These are phyloP conservation scores for Trichoderma cornu-damae DNA, from an alignment of 2,329 filamentous ascomycete species.

Conservation along the genomic window DNA sequence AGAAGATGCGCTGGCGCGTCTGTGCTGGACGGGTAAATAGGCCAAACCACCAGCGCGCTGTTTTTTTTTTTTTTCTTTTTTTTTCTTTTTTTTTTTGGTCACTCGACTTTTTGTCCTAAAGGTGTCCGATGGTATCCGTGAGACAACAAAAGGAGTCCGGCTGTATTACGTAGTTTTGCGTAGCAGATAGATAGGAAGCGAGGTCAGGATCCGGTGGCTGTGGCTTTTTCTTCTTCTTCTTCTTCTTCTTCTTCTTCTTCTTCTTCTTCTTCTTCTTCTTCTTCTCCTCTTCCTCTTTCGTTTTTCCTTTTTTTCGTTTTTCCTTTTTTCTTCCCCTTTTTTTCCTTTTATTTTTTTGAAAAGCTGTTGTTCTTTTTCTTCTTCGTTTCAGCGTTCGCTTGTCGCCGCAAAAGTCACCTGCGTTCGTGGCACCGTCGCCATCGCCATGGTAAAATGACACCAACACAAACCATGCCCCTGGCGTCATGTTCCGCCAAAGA, in stretches of 20 bases:
- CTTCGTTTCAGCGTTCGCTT: not conserved
- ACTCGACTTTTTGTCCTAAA: not conserved
- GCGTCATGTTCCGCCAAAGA: not conserved
- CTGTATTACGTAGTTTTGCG: conserved; percentile 1
- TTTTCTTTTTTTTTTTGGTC: too few species aligned
- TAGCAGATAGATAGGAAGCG: conserved; percentile 1
- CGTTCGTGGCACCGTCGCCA: not conserved
- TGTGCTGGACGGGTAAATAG: not conserved
- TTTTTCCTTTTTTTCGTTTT: not conserved
- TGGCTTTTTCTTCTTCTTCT: not conserved
- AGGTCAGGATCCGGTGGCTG: not conserved
- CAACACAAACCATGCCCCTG: not conserved
- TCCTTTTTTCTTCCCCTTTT: not conserved
- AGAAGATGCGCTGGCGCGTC: not conserved
- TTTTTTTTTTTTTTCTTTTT: too few species aligned
- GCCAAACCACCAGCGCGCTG: not conserved
- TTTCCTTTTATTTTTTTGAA: not conserved
- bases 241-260: not conserved
- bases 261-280: not conserved
- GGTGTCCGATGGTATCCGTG: not conserved
- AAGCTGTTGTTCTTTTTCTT: not conserved
- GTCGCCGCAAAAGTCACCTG: not conserved
- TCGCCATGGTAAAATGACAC: not conserved
- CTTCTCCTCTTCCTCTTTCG: not conserved
- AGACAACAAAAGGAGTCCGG: not conserved